Evolutionary conservation across 2,329 filamentous ascomycete genomes (phyloP).

Genomic region (Colletotrichum cuscutae): DNA sequence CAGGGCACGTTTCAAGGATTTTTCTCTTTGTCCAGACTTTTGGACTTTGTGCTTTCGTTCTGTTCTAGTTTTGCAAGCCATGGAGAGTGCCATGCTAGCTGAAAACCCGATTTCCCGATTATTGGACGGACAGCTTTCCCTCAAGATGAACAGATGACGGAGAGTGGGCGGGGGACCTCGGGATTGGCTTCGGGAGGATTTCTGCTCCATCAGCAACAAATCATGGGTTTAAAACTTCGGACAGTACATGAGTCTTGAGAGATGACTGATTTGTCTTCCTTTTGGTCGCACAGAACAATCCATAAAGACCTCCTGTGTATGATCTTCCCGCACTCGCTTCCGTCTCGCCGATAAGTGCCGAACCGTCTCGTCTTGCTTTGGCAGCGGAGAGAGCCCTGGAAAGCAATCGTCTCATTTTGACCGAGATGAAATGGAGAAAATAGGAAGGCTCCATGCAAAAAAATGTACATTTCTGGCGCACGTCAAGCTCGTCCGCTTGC

Average conservation of each 20-base stretch:
- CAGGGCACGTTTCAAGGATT: conserved; percentile 6
- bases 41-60: background rate
- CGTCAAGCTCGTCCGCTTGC: conserved; percentile 7
- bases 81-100: background rate
- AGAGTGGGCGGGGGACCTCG: background rate
- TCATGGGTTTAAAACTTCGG: background rate
- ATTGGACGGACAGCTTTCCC: background rate
- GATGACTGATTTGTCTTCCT: background rate
- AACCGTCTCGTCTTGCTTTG: background rate
- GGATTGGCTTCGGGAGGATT: background rate
- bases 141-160: background rate
- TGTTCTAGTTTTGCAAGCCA: background rate
- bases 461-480: background rate
- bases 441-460: no score
- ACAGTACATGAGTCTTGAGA: background rate
- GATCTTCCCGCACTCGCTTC: background rate
- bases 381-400: background rate
- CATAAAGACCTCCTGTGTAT: background rate
- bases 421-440: background rate
- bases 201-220: background rate
- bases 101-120: background rate
- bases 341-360: conserved; percentile 8
- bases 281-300: background rate
- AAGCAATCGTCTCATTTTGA: background rate
- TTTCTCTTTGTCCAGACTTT: conserved; percentile 11